Conservation (phyloP, 225 moss, liverwort and hornwort genomes). For the Bryum argenteum region DNA sequence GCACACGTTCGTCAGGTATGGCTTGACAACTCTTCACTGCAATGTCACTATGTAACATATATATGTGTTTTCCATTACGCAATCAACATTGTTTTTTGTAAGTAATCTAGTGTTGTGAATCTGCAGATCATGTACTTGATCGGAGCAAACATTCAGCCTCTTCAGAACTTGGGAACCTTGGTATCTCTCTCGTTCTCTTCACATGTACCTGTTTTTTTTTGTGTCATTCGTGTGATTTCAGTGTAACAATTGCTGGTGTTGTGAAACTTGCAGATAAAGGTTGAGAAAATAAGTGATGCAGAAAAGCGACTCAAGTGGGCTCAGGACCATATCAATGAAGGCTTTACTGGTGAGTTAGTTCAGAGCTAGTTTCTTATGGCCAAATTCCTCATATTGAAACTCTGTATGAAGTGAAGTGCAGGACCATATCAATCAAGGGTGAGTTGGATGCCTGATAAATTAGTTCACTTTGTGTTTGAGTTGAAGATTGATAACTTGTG, state of each 20-base stretch:
- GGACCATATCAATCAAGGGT: too few relatives aligned
- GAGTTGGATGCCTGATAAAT: too few relatives aligned
- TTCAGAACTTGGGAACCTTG: constrained; percentile 65
- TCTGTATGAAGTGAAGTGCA: too few relatives aligned
- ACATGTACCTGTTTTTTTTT: constrained; percentile 6
- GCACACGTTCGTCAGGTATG: constrained; percentile 65
- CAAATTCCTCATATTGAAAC: too few relatives aligned
- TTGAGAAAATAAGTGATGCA: constrained; percentile 40
- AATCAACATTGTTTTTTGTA: constrained; percentile 3
- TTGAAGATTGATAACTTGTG: constrained; percentile 6
- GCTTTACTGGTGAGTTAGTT: constrained; percentile 68
- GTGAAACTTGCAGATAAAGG: constrained; percentile 25
- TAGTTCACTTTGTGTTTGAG: not conserved
- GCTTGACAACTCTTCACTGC: too few relatives aligned
- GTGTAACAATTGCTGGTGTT: constrained; percentile 10
- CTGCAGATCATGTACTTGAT: constrained; percentile 48
- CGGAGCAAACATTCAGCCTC: constrained; percentile 71
- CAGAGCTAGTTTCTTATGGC: constrained; percentile 4
- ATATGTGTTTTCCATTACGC: not conserved
- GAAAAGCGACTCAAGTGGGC: constrained; percentile 67
- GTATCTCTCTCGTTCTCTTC: constrained; percentile 36
- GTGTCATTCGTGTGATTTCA: not conserved
- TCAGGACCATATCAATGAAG: constrained; percentile 44
- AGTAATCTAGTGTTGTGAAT: constrained; percentile 18
- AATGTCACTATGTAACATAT: not conserved